phyloP scores from a whole-genome alignment of 805 yeast genomes.

The Novakomyces olei region DNA sequence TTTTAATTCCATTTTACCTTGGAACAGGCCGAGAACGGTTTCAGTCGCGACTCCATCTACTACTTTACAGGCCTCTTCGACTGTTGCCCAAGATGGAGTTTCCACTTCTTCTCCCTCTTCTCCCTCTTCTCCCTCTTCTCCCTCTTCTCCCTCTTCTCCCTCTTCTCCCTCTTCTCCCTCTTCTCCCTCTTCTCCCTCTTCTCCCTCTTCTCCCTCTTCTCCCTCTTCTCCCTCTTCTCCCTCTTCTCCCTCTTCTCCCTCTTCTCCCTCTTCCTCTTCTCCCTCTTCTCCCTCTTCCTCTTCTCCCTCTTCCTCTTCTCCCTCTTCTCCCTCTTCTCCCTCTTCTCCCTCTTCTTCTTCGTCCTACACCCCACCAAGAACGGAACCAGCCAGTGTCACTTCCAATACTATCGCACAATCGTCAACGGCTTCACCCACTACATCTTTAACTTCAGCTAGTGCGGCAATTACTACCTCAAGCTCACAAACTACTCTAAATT shows the following conservation, averaged over 20 bases:
- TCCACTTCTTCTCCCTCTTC: not conserved
- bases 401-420: too few relatives aligned
- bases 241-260: not conserved
- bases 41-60: too few relatives aligned
- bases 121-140: conserved; percentile 2
- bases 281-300: not conserved
- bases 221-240: not conserved
- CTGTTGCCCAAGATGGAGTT: conserved; percentile 2
- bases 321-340: conserved; percentile 1
- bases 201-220: not conserved
- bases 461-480: too few relatives aligned
- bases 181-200: not conserved
- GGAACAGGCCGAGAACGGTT: too few relatives aligned
- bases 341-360: not conserved
- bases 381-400: not conserved
- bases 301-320: not conserved
- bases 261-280: not conserved
- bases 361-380: not conserved
- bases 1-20: too few relatives aligned
- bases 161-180: not conserved
- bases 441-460: too few relatives aligned
- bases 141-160: conserved; percentile 3
- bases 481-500: too few relatives aligned
- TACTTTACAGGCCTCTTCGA: not conserved
- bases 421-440: too few relatives aligned